Percentiles rank a stretch among this genome's conserved stretches.
Conservation (phyloP, 805 yeast genomes). For the Cyberlindnera americana region DNA sequence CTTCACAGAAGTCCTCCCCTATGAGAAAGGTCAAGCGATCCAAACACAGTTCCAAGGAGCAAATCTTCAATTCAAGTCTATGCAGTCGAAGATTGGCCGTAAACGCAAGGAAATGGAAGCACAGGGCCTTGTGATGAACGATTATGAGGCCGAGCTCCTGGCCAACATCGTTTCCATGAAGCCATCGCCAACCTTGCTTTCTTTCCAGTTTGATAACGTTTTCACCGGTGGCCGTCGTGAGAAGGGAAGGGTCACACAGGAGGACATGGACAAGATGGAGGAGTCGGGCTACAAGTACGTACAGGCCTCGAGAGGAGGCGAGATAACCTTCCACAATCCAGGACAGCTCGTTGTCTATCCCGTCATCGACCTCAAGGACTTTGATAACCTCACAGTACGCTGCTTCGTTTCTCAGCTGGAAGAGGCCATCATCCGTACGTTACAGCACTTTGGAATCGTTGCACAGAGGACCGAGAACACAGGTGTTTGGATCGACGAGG, state of each 20-base stretch:
- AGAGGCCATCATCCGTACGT: constrained; percentile 46
- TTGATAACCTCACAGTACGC: constrained; percentile 52
- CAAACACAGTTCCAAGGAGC: constrained; percentile 57
- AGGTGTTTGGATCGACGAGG: constrained; percentile 76
- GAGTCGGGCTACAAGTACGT: constrained; percentile 52
- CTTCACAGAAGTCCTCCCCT: constrained; percentile 36
- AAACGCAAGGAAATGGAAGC: constrained; percentile 36
- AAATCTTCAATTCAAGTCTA: constrained; percentile 52
- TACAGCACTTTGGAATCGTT: constrained; percentile 38
- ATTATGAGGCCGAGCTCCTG: constrained; percentile 44
- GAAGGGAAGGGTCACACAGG: constrained; percentile 42
- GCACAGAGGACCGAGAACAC: constrained; percentile 61
- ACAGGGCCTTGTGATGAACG: constrained; percentile 40
- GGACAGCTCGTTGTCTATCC: constrained; percentile 91
- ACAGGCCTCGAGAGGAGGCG: constrained; percentile 92
- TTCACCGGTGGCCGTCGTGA: constrained; percentile 92
- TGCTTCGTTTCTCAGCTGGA: constrained; percentile 68
- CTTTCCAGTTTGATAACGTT: constrained; percentile 82
- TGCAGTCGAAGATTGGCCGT: constrained; percentile 44
- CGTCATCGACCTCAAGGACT: constrained; percentile 63
- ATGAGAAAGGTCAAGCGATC: constrained; percentile 47
- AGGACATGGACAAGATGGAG: constrained; percentile 24
- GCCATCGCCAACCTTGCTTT: constrained; percentile 65
- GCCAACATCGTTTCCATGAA: constrained; percentile 42
- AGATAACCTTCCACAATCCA: constrained; percentile 93